phyloP scores from a whole-genome alignment of 176 grass and related monocot genomes.

The Phragmites australis region DNA sequence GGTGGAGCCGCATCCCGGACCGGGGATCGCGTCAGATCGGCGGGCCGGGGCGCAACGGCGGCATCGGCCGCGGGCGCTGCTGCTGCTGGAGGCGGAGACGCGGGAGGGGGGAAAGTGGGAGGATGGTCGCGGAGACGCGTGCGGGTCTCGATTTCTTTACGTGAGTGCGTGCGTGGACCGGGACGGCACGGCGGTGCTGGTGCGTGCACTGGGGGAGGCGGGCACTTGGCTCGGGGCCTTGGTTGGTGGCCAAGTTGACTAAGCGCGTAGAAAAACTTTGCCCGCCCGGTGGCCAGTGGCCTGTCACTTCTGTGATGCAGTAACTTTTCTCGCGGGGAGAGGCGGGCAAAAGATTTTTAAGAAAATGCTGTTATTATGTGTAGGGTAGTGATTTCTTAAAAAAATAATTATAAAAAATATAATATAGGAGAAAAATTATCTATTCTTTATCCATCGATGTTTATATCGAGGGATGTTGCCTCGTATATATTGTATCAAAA shows the following conservation, averaged over 20 bases:
- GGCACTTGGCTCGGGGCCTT: not conserved
- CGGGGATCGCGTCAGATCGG: constrained; percentile 25
- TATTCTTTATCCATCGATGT: too few relatives aligned
- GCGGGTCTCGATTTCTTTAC: constrained; percentile 17
- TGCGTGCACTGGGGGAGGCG: constrained; percentile 4
- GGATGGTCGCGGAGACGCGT: constrained; percentile 26
- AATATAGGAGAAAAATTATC: too few relatives aligned
- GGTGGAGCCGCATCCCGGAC: constrained; percentile 23
- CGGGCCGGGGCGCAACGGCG: not conserved
- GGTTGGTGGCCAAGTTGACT: constrained; percentile 46
- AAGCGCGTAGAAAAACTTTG: constrained; percentile 29
- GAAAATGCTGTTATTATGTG: too few relatives aligned
- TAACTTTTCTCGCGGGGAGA: too few relatives aligned
- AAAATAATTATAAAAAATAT: too few relatives aligned
- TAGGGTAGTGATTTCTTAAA: too few relatives aligned
- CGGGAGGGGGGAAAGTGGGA: constrained; percentile 28
- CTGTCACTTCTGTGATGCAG: constrained; percentile 1
- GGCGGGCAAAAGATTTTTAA: too few relatives aligned
- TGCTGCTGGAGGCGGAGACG: not conserved
- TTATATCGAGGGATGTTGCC: too few relatives aligned
- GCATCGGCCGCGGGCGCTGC: constrained; percentile 27
- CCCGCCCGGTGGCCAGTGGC: not conserved
- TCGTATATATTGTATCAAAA: too few relatives aligned
- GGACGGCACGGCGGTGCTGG: not conserved
- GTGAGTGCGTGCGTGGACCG: not conserved